Conservation (phyloP, 768 basidiomycete species). For the Daedalea quercina region DNA sequence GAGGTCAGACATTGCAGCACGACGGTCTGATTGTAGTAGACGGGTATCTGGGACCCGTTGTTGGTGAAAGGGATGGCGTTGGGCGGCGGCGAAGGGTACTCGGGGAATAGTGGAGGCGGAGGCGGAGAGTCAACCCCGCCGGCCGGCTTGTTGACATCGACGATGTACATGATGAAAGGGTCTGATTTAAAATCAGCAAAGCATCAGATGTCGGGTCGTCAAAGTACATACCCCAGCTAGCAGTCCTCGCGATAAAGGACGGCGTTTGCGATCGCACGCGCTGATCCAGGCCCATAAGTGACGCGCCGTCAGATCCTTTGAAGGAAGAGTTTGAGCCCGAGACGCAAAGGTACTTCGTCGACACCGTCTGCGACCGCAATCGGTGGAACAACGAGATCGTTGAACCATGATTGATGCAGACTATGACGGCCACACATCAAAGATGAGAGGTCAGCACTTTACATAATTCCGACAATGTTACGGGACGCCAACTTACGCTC, state of each 20-base stretch:
- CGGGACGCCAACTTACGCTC: slow-evolving; percentile 56
- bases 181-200: slow-evolving; percentile 36
- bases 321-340: slow-evolving; percentile 90
- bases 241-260: slow-evolving; percentile 85
- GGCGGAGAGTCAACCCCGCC: slow-evolving; percentile 73
- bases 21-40: slow-evolving; percentile 96
- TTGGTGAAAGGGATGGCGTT: slow-evolving; percentile 84
- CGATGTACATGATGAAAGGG: slow-evolving; percentile 96
- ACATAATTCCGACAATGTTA: slow-evolving; percentile 9
- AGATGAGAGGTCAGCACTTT: not conserved
- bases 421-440: slow-evolving; percentile 31
- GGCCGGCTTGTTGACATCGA: slow-evolving; percentile 82
- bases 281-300: slow-evolving; percentile 75
- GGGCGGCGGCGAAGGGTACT: slow-evolving; percentile 88
- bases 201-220: slow-evolving; percentile 4
- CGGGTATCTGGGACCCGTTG: slow-evolving; percentile 79
- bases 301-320: slow-evolving; percentile 88
- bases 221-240: slow-evolving; percentile 70
- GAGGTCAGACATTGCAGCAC: slow-evolving; percentile 92
- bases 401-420: slow-evolving; percentile 93
- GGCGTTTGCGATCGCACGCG: slow-evolving; percentile 66
- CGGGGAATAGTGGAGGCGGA: slow-evolving; percentile 77
- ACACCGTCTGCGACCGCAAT: slow-evolving; percentile 91
- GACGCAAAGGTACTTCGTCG: slow-evolving; percentile 93
- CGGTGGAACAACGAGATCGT: slow-evolving; percentile 95